Percentiles rank a stretch among this genome's conserved stretches.
phyloP scores from a whole-genome alignment of 148 eudicot species.

The Silene uniflora region DNA sequence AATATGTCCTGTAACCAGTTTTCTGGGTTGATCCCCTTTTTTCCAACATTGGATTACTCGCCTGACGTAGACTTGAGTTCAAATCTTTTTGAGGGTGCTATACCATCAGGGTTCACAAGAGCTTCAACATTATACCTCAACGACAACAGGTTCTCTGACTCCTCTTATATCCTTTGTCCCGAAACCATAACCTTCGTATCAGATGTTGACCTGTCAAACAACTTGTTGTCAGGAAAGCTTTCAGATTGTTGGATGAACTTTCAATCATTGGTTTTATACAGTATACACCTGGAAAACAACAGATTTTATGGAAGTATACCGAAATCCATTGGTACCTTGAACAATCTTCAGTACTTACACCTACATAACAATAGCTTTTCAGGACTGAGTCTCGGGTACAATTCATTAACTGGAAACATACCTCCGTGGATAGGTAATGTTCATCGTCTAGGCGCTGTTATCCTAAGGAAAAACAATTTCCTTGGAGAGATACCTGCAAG shows the following conservation, averaged over 20 bases:
- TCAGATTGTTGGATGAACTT: too few relatives aligned
- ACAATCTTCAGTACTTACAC: too few relatives aligned
- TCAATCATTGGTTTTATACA: too few relatives aligned
- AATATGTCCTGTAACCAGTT: neutral
- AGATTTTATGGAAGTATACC: too few relatives aligned
- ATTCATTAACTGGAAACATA: constrained; percentile 11
- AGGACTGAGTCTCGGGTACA: constrained; percentile 8
- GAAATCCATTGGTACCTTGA: too few relatives aligned
- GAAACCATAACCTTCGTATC: neutral
- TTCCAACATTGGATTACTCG: neutral
- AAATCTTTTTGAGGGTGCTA: constrained; percentile 20
- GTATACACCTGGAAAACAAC: constrained; percentile 8
- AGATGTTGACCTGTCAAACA: constrained; percentile 2
- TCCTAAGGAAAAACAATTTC: constrained; percentile 11
- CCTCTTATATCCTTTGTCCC: constrained; percentile 7
- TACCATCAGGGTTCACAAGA: constrained; percentile 10
- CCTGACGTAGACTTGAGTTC: constrained; percentile 11
- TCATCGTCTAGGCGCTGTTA: constrained; percentile 5
- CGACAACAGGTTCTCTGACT: constrained; percentile 18
- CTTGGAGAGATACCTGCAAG: constrained; percentile 12
- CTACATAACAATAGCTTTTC: constrained; percentile 15
- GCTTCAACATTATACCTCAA: constrained; percentile 15
- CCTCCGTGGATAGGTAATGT: too few relatives aligned
- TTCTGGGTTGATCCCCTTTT: constrained; percentile 16
- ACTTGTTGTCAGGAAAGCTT: too few relatives aligned